Percentiles rank a stretch among this genome's conserved stretches.
These are phyloP conservation scores for Favolaschia claudopus DNA, from an alignment of 768 basidiomycete species.

Conservation along the genomic window DNA sequence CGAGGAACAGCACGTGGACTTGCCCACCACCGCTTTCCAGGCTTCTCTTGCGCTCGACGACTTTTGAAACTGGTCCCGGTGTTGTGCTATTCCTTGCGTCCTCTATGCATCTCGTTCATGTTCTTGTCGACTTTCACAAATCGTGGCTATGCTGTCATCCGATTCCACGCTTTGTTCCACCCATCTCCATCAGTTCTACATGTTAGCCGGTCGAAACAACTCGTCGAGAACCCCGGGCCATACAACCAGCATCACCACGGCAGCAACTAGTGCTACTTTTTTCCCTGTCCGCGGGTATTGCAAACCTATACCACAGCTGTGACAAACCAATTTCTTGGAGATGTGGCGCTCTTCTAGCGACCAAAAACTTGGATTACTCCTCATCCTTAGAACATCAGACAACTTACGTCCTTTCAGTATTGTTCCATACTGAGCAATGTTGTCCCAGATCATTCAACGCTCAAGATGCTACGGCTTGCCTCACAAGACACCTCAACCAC, in stretches of 20 bases:
- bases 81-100: neutral
- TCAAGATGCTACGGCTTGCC: neutral
- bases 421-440: constrained; percentile 13
- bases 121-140: neutral
- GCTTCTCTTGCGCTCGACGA: neutral
- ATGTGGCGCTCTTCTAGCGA: constrained; percentile 27
- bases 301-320: neutral
- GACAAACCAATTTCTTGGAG: constrained; percentile 14
- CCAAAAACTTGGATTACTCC: constrained; percentile 16
- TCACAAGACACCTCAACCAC: neutral
- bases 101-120: neutral
- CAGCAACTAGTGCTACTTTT: neutral
- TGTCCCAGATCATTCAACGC: constrained; percentile 4
- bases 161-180: neutral
- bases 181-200: constrained; percentile 14
- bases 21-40: neutral
- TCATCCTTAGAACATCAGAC: constrained; percentile 24
- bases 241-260: constrained; percentile 6
- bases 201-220: constrained; percentile 7
- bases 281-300: constrained; percentile 13
- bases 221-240: constrained; percentile 4
- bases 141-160: neutral
- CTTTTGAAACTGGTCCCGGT: neutral
- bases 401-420: constrained; percentile 12
- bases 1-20: neutral